Base-by-base conservation (phyloP, 768 basidiomycete species). In the Pseudohyphozyma bogoriensis region DNA sequence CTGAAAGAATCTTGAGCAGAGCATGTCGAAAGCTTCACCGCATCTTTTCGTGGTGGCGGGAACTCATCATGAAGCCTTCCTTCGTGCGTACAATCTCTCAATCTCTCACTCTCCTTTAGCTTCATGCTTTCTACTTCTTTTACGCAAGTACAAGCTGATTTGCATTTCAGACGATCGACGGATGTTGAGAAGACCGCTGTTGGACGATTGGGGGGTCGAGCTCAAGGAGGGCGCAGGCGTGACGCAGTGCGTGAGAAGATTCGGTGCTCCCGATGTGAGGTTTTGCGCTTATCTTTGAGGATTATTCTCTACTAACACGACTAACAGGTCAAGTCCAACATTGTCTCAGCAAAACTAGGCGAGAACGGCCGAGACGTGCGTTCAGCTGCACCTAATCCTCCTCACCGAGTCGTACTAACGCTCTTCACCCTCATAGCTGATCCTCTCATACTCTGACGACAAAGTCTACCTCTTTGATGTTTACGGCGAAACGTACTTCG, bases 241-340 rank as follows among this genome's bases (percentile, higher is more conserved):
- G 26, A 69, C 68, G 15, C 60, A 66, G 37, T 71, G 70, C 45
- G 70, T 71, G n/a, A 46, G 70, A 6, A 52, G 70, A 28, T 71
- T 69, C 53, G 67, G 68, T 9, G 59, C 67, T 4, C 57, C 66
- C 16, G 15, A 28, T 2, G 12, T 52, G 22, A 29, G 24, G n/a
- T n/a, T 44, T 24, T 31, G 31, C 28, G 57, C 15, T 58, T 4
- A 47, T n/a, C 35, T 40, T 35, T 6, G 5, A 31, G 6, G 28
- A 15, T 18, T 18, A 15, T 16, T 5, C 15, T 5, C 9, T n/a
- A n/a, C 20, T 42, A 16, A 42, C 35, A 39, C 16, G 4, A 16
- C 18, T 2, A 4, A 31, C 26, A 55, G 59, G 50, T 55, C 33
- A 24, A 18, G 36, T 51, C 57, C n/a, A 64, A 62, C 35, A 60